Conservation (phyloP, 805 yeast species). For the Wickerhamiella brachini region DNA sequence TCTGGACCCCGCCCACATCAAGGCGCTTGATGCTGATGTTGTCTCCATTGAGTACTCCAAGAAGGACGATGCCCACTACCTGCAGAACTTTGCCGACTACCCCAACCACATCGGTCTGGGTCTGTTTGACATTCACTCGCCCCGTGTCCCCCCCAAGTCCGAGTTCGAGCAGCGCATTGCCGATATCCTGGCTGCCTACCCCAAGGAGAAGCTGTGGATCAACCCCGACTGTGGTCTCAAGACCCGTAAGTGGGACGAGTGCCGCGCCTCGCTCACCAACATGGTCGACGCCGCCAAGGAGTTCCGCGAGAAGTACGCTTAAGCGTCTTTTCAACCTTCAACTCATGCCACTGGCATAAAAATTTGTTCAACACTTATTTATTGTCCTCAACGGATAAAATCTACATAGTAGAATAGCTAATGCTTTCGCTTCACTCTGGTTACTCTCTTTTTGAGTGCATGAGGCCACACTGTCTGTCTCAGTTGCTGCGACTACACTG, state of each 20-base stretch:
- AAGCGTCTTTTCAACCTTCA: constrained; percentile 7
- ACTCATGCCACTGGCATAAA: neutral
- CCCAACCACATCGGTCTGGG: constrained; percentile 99
- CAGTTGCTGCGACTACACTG: no score
- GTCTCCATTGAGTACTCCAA: constrained; percentile 98
- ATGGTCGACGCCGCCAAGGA: constrained; percentile 99
- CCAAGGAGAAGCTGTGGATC: constrained; percentile 98
- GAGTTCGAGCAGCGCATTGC: constrained; percentile 90
- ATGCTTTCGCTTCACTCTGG: neutral
- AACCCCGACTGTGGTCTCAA: constrained; percentile 99
- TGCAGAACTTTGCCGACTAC: constrained; percentile 92
- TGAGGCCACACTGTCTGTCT: no score
- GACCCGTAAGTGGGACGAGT: constrained; percentile 99
- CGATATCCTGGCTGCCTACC: constrained; percentile 92
- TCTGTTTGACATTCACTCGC: constrained; percentile 97
- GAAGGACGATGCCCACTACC: constrained; percentile 98
- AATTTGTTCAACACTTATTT: constrained; percentile 2
- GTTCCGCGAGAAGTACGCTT: constrained; percentile 52
- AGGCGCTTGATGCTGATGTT: constrained; percentile 98
- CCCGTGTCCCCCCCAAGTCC: constrained; percentile 96
- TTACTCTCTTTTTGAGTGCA: no score
- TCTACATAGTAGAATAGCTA: neutral
- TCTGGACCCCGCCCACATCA: constrained; percentile 98
- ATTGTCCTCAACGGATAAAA: constrained; percentile 4
- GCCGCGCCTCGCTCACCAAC: constrained; percentile 85